Conservation (phyloP, 306 rosid genomes). For the Medicago ruthenica region DNA sequence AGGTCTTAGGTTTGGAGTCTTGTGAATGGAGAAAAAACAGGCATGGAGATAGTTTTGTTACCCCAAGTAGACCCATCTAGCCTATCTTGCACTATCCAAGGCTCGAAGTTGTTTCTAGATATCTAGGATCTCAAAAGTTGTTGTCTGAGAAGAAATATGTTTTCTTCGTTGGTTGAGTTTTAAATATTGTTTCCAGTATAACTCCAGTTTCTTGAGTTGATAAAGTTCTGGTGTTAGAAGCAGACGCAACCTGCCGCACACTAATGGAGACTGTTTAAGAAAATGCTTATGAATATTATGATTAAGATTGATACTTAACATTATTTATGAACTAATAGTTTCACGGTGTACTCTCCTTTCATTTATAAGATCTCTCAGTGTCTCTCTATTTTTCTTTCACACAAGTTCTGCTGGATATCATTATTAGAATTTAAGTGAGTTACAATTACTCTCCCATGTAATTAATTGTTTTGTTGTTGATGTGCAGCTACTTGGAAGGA, state of each 20-base stretch:
- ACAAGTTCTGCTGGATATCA: slow-evolving; percentile 8
- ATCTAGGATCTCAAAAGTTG: no score
- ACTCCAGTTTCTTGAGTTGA: not conserved
- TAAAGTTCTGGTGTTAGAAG: slow-evolving; percentile 31
- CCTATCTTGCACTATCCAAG: no score
- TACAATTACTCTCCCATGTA: slow-evolving; percentile 13
- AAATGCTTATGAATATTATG: slow-evolving; percentile 27
- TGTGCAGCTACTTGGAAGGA: slow-evolving; percentile 93
- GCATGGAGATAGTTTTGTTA: no score
- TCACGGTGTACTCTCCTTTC: slow-evolving; percentile 24
- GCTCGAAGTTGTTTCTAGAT: no score
- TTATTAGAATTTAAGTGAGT: slow-evolving; percentile 13
- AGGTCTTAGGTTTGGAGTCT: no score
- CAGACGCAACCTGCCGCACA: slow-evolving; percentile 16
- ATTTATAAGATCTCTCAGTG: slow-evolving; percentile 11
- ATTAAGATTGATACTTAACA: slow-evolving; percentile 14
- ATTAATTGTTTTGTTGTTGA: slow-evolving; percentile 32
- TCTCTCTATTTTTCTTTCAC: slow-evolving; percentile 17
- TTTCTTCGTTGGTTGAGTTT: no score
- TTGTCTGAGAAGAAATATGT: no score
- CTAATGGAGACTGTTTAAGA: slow-evolving; percentile 17
- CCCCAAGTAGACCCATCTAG: no score
- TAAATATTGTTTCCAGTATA: no score
- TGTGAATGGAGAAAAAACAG: no score
- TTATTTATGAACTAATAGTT: slow-evolving; percentile 27